These are phyloP conservation scores for Pseudocercospora vitis DNA, from an alignment of 2,329 filamentous ascomycete species.

Conservation along the genomic window DNA sequence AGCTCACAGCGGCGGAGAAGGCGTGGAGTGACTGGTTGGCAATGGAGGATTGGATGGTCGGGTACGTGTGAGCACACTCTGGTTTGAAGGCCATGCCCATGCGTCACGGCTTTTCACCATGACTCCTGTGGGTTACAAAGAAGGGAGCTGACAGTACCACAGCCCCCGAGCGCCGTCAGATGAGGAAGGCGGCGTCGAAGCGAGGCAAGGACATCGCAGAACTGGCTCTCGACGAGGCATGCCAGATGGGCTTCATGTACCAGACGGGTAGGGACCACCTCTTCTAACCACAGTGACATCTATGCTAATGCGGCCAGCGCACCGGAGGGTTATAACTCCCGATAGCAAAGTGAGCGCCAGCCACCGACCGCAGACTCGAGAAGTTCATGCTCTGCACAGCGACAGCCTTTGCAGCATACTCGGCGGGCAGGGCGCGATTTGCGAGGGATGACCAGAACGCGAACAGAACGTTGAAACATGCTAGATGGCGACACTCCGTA, in stretches of 20 bases:
- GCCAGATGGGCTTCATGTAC: slow-evolving; percentile 5
- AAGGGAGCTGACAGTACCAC: slow-evolving; percentile 7
- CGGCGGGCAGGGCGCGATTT: not conserved
- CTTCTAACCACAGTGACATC: not conserved
- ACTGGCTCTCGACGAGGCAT: not conserved
- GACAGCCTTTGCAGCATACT: not conserved
- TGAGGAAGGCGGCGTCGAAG: not conserved
- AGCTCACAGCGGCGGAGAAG: slow-evolving; percentile 78
- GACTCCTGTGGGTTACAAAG: too few species aligned
- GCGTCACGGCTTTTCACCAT: slow-evolving; percentile 33
- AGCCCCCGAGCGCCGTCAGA: not conserved
- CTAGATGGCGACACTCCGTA: not conserved
- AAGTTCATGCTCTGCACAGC: slow-evolving; percentile 7
- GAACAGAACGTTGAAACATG: too few species aligned
- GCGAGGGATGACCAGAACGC: slow-evolving; percentile 1
- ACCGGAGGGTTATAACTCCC: slow-evolving; percentile 5
- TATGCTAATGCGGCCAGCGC: not conserved
- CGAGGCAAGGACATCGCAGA: slow-evolving; percentile 1
- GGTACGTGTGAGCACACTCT: slow-evolving; percentile 37
- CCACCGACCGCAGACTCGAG: not conserved
- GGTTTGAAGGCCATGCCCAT: slow-evolving; percentile 59
- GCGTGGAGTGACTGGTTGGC: slow-evolving; percentile 93
- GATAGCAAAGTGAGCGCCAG: slow-evolving; percentile 7
- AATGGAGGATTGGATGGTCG: slow-evolving; percentile 99
- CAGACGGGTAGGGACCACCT: slow-evolving; percentile 3